These are phyloP conservation scores for Calamus simplicifolius DNA, from an alignment of 176 grass and related monocot genomes.

Conservation along the genomic window DNA sequence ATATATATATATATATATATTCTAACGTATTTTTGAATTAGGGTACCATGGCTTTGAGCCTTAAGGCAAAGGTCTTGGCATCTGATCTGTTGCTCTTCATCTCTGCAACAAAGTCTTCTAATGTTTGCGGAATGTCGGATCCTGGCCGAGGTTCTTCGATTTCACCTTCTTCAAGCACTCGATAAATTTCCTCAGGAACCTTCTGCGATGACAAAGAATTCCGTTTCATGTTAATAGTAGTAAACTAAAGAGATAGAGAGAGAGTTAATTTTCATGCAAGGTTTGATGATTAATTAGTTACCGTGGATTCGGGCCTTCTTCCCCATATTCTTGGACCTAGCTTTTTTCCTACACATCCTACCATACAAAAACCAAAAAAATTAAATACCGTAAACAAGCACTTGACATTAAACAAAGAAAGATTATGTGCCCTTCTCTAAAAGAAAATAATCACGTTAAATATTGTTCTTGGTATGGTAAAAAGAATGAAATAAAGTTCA, in stretches of 20 bases:
- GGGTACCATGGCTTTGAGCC: slow-evolving; percentile 21
- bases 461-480: too few species aligned
- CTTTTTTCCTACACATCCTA: slow-evolving; percentile 20
- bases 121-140: slow-evolving; percentile 10
- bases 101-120: slow-evolving; percentile 14
- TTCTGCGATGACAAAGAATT: not conserved
- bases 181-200: slow-evolving; percentile 23
- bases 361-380: not conserved
- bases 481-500: too few species aligned
- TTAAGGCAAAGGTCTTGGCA: slow-evolving; percentile 18
- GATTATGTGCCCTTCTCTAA: too few species aligned
- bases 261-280: too few species aligned
- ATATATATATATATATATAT: too few species aligned
- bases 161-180: slow-evolving; percentile 7
- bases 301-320: slow-evolving; percentile 2
- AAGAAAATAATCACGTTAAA: too few species aligned
- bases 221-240: too few species aligned
- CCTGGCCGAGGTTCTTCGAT: not conserved
- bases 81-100: slow-evolving; percentile 21
- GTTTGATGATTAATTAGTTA: not conserved
- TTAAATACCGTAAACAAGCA: not conserved
- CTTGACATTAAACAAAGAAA: too few species aligned
- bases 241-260: too few species aligned
- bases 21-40: too few species aligned
- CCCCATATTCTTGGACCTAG: slow-evolving; percentile 20